Percentiles rank a stretch among this genome's conserved stretches.
Evolutionary conservation across 345 rosid genomes (phyloP).

Genomic region (Citrus sinensis): DVS_A1.0 CM039164.1:18142001-18142500

Average conservation of each 20-base stretch:
- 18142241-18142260: constrained; percentile 13
- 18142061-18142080: constrained; percentile 93
- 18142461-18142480: background rate
- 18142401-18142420: background rate
- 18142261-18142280: constrained; percentile 25
- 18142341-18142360: background rate
- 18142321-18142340: background rate
- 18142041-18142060: constrained; percentile 95
- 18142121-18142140: constrained; percentile 39
- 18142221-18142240: constrained; percentile 13
- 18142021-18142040: constrained; percentile 84
- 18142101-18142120: constrained; percentile 40
- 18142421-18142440: background rate
- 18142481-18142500: background rate
- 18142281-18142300: constrained; percentile 13
- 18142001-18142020: constrained; percentile 65
- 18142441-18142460: background rate
- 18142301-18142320: background rate
- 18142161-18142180: constrained; percentile 40
- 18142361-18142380: background rate
- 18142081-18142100: constrained; percentile 59
- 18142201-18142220: background rate
- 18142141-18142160: constrained; percentile 48
- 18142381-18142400: background rate
- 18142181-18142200: background rate